phyloP scores from a whole-genome alignment of 2,329 filamentous ascomycete genomes.

The Monosporascus sp. region DNA sequence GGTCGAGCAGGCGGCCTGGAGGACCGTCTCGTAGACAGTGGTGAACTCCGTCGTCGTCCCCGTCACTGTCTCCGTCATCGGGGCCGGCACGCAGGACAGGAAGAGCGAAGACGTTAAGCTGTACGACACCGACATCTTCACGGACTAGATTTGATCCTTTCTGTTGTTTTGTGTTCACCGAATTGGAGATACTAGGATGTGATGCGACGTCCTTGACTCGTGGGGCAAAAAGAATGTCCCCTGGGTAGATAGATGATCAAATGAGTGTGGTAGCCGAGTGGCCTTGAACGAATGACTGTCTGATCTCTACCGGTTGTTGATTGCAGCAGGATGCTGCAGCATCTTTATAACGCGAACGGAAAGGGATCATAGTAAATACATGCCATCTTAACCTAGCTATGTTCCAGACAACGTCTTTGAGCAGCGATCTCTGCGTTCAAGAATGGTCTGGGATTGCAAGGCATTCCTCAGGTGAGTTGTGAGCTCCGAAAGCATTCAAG shows the following conservation, averaged over 20 bases:
- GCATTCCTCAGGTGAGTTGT: slow-evolving; percentile 19
- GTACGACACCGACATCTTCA: slow-evolving; percentile 22
- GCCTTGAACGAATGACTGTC: slow-evolving; percentile 22
- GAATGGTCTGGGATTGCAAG: slow-evolving; percentile 22
- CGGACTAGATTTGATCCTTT: background rate
- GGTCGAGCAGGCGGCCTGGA: slow-evolving; percentile 32
- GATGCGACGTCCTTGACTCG: slow-evolving; percentile 1
- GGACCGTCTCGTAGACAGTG: slow-evolving; percentile 32
- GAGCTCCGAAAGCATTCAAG: background rate
- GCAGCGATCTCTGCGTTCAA: slow-evolving; percentile 2
- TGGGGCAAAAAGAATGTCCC: slow-evolving; percentile 6
- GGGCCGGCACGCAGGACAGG: slow-evolving; percentile 22
- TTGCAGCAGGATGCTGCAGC: slow-evolving; percentile 5
- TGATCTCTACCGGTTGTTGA: slow-evolving; percentile 8
- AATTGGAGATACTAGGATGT: background rate
- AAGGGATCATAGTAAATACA: slow-evolving; percentile 17
- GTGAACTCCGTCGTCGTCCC: slow-evolving; percentile 25
- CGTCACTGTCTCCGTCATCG: slow-evolving; percentile 17
- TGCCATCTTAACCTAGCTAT: slow-evolving; percentile 5
- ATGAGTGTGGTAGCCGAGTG: slow-evolving; percentile 21
- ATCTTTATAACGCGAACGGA: slow-evolving; percentile 24
- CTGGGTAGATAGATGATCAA: slow-evolving; percentile 5
- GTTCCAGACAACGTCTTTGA: background rate
- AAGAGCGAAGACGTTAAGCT: slow-evolving; percentile 24
- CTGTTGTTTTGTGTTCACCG: background rate